A percentile compares a stretch with the other conserved stretches of the same genome.
These are phyloP conservation scores for Exophiala aquamarina DNA, from an alignment of 2,329 filamentous ascomycete genomes.

Conservation along the genomic window DNA sequence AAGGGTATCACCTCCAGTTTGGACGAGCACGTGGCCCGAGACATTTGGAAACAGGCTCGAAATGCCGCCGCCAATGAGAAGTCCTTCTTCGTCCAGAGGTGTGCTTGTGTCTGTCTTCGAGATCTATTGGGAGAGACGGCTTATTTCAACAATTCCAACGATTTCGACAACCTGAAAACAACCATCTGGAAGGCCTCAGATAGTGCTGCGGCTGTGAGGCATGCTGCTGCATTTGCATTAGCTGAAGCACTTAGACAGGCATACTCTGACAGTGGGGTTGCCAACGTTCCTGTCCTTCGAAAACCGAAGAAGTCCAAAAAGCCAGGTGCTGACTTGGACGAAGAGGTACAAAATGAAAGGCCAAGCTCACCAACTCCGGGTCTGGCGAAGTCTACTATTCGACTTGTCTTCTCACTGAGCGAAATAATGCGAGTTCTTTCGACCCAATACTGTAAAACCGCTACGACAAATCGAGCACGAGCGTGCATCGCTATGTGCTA, in stretches of 20 bases:
- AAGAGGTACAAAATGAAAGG: slow-evolving; percentile 71
- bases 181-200: slow-evolving; percentile 86
- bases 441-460: slow-evolving; percentile 72
- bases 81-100: slow-evolving; percentile 74
- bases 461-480: slow-evolving; percentile 76
- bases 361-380: slow-evolving; percentile 68
- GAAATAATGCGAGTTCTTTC: slow-evolving; percentile 81
- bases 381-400: slow-evolving; percentile 68
- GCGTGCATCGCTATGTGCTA: slow-evolving; percentile 88
- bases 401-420: slow-evolving; percentile 70
- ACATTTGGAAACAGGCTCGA: slow-evolving; percentile 89
- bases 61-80: slow-evolving; percentile 77
- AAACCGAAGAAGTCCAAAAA: slow-evolving; percentile 72
- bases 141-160: slow-evolving; percentile 83
- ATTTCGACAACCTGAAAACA: slow-evolving; percentile 85
- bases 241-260: slow-evolving; percentile 80
- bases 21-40: slow-evolving; percentile 81
- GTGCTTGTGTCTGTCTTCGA: slow-evolving; percentile 77
- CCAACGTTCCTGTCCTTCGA: slow-evolving; percentile 59
- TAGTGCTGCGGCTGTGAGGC: slow-evolving; percentile 72
- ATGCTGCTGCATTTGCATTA: slow-evolving; percentile 82
- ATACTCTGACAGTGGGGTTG: slow-evolving; percentile 63
- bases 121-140: slow-evolving; percentile 68
- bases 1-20: slow-evolving; percentile 73
- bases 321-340: slow-evolving; percentile 64